A percentile compares a stretch with the other conserved stretches of the same genome.
These are phyloP conservation scores for Solanum aculeatissimum DNA, from an alignment of 305 asterid genomes.

Conservation along the genomic window DNA sequence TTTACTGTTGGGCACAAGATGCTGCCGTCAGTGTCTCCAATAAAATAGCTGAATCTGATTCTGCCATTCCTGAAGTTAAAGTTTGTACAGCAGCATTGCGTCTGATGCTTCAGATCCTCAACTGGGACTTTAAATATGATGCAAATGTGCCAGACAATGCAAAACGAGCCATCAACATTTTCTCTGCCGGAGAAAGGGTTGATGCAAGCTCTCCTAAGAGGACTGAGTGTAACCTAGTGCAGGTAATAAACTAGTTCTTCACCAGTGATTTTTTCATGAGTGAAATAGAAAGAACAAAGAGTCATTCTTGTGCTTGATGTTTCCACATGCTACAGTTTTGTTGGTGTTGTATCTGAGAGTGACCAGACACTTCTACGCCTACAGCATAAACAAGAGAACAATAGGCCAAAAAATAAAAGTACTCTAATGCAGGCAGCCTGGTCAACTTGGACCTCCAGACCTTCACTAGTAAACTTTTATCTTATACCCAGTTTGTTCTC, in stretches of 20 bases:
- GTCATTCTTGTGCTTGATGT: neutral
- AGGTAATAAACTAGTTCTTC: constrained; percentile 25
- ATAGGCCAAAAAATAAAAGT: neutral
- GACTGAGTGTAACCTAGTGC: constrained; percentile 67
- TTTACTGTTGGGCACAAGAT: constrained; percentile 83
- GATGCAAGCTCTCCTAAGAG: constrained; percentile 38
- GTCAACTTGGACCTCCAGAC: neutral
- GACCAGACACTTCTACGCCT: neutral
- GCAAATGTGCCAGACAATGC: constrained; percentile 28
- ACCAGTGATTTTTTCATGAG: neutral
- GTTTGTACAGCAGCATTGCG: constrained; percentile 67
- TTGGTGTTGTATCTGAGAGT: neutral
- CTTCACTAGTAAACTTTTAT: neutral
- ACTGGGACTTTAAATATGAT: constrained; percentile 75
- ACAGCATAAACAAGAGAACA: neutral
- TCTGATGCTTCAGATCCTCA: constrained; percentile 83
- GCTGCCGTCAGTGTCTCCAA: constrained; percentile 62
- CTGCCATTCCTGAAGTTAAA: constrained; percentile 72
- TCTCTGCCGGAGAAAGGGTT: constrained; percentile 33
- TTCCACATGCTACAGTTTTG: neutral
- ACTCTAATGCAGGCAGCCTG: neutral
- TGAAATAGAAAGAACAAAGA: neutral
- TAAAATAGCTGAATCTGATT: constrained; percentile 47
- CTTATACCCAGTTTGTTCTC: neutral
- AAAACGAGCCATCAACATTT: constrained; percentile 45